Evolutionary conservation across 495 filamentous ascomycete species (phyloP), one percentile per base, ranked within the genome.

Genomic region (Penicillium bovifimosum): DNA sequence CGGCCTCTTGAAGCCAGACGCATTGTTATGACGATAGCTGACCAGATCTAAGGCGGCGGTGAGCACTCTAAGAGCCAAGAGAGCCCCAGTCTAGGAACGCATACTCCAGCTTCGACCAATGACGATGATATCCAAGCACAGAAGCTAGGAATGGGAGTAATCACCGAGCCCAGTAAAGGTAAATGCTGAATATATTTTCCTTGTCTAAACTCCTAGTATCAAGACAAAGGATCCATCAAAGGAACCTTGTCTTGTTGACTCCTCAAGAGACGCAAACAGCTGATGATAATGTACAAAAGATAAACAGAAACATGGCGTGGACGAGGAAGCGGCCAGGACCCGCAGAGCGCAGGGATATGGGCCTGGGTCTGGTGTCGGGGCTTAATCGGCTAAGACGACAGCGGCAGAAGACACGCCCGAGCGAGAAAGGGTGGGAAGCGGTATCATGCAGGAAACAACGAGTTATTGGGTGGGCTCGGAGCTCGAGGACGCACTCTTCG

Each of bases 291-390:
- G 60, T 74, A 75, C 70, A 75, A 58, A 70, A 70, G 67, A 68
- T 55, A 57, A 24, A 24, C 2, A 57, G 58, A 63, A 62, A 52
- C 54, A 54, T 54, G 66, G 68, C 45, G 60, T 66, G 52, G 69
- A 55, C 41, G 70, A 75, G 53, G 64, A 62, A 41, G 64, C 54
- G 26, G 65, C 64, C 48, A 72, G 72, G 54, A 69, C 61, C 49
- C 78, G 83, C 65, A 73, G 68, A 64, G 70, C 71, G 59, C 77
- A 81, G 63, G 82, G 82, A 47, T 86, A 86, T 76, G 82, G 82
- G 39, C 72, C 65, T 63, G 78, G 77, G 49, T 72, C 74, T 47
- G 72, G 68, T 38, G 71, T 86, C 60, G 84, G 84, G 27, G 83
- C 64, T 56, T 83, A 71, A 56, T 18, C 33, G 13, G 47, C 46